phyloP scores from a whole-genome alignment of 371 early-diverging fungal genomes.

The Actinomucor elegans region DNA sequence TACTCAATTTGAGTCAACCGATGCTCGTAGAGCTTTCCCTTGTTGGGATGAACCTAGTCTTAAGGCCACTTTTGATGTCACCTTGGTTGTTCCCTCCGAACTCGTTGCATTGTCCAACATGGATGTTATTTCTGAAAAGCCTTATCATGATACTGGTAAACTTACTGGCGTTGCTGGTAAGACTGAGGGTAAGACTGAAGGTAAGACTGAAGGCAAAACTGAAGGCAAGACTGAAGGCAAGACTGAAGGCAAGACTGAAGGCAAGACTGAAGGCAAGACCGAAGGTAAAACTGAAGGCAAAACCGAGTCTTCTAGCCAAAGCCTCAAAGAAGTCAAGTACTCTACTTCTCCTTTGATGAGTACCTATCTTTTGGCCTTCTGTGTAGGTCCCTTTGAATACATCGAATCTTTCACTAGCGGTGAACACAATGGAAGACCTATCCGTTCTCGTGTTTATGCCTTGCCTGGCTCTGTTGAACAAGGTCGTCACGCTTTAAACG shows the following conservation, averaged over 20 bases:
- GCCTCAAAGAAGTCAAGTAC: conserved; percentile 69
- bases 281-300: conserved; percentile 34
- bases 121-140: conserved; percentile 62
- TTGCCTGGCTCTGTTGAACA: conserved; percentile 67
- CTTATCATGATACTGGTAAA: conserved; percentile 32
- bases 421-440: conserved; percentile 53
- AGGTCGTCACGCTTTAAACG: conserved; percentile 78
- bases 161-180: conserved; percentile 23
- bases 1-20: conserved; percentile 94
- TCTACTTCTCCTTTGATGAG: conserved; percentile 89
- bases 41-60: conserved; percentile 91
- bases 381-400: conserved; percentile 84
- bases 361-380: conserved; percentile 85
- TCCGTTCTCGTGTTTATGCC: conserved; percentile 80
- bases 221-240: conserved; percentile 30
- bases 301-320: conserved; percentile 12
- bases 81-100: conserved; percentile 68
- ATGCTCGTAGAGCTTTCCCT: conserved; percentile 90
- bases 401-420: conserved; percentile 74
- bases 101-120: conserved; percentile 88
- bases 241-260: conserved; percentile 20
- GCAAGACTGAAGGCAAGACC: conserved; percentile 28
- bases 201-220: conserved; percentile 26
- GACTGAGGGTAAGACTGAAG: conserved; percentile 29
- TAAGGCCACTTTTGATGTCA: conserved; percentile 90